Percentiles rank a stretch among this genome's conserved stretches.
phyloP scores from a whole-genome alignment of 2,329 filamentous ascomycete genomes.

The Pseudocercospora eumusae region DNA sequence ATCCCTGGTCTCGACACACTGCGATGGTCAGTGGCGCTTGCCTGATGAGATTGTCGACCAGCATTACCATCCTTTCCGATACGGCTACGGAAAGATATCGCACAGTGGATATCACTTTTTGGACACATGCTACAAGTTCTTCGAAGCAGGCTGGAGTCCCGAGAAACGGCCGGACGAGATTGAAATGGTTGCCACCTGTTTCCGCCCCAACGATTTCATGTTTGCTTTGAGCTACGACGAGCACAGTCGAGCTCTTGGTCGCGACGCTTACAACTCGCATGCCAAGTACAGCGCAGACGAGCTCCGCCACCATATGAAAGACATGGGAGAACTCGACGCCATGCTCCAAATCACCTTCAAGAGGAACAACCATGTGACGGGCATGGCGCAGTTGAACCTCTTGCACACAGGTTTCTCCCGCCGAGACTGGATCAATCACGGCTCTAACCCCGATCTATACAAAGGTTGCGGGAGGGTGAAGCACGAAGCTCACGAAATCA shows the following conservation, averaged over 20 bases:
- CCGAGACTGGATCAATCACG: background rate
- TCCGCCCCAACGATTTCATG: background rate
- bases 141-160: constrained; percentile 6
- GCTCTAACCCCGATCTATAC: constrained; percentile 47
- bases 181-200: background rate
- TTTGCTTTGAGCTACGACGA: background rate
- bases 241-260: background rate
- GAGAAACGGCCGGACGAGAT: constrained; percentile 1
- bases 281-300: background rate
- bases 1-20: background rate
- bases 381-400: background rate
- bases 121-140: constrained; percentile 9
- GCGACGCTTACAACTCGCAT: background rate
- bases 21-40: constrained; percentile 8
- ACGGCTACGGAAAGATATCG: background rate
- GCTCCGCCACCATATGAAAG: background rate
- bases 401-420: background rate
- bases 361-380: background rate
- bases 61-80: background rate
- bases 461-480: constrained; percentile 5
- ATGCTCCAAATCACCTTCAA: background rate
- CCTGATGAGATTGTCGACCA: constrained; percentile 2
- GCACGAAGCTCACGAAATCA: constrained; percentile 4
- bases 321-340: background rate
- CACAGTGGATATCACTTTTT: constrained; percentile 9